Base-by-base conservation (phyloP, 805 yeast species). In the Candida qinlingensis region DNA sequence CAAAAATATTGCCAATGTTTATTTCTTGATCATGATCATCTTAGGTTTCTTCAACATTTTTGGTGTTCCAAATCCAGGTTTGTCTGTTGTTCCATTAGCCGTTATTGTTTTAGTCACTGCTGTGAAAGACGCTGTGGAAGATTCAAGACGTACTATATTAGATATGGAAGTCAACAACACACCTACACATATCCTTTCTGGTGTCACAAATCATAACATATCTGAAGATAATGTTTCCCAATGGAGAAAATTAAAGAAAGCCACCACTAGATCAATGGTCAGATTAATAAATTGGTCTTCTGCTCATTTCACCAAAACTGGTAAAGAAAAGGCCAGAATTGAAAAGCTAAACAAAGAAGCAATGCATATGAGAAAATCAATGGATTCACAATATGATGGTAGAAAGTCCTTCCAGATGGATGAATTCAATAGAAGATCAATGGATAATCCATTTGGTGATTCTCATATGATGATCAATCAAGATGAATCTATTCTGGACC, bases 1-100 rank as follows among this genome's bases (percentile, higher is more conserved):
- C 66, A 80, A 78, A 56, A 92, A 91, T 65, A 79, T 91, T 53
- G 99, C 99, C 40, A 92, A 92, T 67, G 71, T 88, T 44, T 92
- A 90, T 71, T 92, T 92, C 75, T 70, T 92, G 58, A 70, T 81
- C 35, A 72, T 88, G 68, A 84, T 84, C 60, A 83, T 92, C 54
- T 68, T 92, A 53, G 96, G 97, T 51, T 86, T 71, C 27, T 85
- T 85, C 63, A 72, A 75, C 45, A 82, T 87, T 37, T 87, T 87
- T 64, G 95, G 95, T 62, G 95, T 87, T 31, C 85, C 90, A 3
- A 79, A 76, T 50, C 95, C 95, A 1, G 87, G 80, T 2, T 62
- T 87, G 43, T 75, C 86, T 8, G 82, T 87, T 6, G 92, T 85
- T 31, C 95, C 95, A 2, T 74, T 87, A 62, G 81, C 86, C 64